A percentile compares a stretch with the other conserved stretches of the same genome.
Evolutionary conservation across 1,284 basidiomycete genomes (phyloP).

Genomic region (Psilocybe mexicana): DNA sequence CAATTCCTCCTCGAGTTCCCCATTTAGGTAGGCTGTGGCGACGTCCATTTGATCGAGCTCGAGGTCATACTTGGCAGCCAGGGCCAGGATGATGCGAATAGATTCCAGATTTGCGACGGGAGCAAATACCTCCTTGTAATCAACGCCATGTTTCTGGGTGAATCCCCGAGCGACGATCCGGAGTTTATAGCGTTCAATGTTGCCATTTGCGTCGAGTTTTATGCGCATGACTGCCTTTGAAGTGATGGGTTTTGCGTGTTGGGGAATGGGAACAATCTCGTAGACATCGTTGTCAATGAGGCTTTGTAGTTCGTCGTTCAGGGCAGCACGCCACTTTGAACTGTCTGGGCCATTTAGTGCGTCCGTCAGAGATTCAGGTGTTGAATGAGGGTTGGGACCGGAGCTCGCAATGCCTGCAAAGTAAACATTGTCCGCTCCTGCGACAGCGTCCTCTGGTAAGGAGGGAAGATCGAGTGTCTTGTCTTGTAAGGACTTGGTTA

Average conservation of each 20-base stretch:
- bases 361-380: no score
- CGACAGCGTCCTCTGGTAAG: no score
- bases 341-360: no score
- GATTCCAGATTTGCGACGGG: conserved; percentile 40
- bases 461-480: no score
- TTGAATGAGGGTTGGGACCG: no score
- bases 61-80: conserved; percentile 37
- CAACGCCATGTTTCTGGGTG: conserved; percentile 38
- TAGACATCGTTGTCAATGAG: no score
- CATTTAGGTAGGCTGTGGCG: conserved; percentile 48
- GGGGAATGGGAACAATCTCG: no score
- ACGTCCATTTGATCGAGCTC: conserved; percentile 46
- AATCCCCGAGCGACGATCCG: conserved; percentile 41
- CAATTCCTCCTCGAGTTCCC: conserved; percentile 41
- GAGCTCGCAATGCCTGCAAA: no score
- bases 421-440: no score
- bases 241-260: conserved; percentile 8
- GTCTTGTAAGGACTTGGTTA: no score
- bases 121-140: conserved; percentile 33
- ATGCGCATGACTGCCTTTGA: background rate
- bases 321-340: no score
- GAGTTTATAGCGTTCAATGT: conserved; percentile 35
- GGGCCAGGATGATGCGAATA: conserved; percentile 34
- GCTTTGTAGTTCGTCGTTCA: no score
- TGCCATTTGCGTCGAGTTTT: conserved; percentile 31